These are phyloP conservation scores for Hamamelis virginiana DNA, from an alignment of 164 flowering plant genomes.

Conservation along the genomic window DNA sequence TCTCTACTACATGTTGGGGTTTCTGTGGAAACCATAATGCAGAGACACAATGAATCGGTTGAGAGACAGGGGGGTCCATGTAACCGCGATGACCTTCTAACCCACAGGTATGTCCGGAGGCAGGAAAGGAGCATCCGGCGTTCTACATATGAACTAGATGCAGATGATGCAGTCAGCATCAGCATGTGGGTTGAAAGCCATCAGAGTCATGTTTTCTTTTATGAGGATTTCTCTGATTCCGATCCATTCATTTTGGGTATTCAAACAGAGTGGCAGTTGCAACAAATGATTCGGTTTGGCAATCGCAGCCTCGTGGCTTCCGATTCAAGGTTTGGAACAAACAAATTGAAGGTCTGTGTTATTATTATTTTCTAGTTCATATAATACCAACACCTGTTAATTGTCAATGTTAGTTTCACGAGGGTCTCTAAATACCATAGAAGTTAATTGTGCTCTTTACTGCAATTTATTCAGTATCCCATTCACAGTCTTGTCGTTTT, in stretches of 20 bases:
- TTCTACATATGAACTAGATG: constrained; percentile 71
- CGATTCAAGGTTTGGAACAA: constrained; percentile 86
- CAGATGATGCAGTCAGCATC: constrained; percentile 78
- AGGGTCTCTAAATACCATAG: constrained; percentile 4
- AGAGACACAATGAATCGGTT: constrained; percentile 81
- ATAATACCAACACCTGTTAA: neutral
- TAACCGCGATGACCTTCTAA: constrained; percentile 91
- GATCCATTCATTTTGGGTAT: constrained; percentile 80
- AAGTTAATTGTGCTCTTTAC: constrained; percentile 24
- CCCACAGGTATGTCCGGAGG: constrained; percentile 84
- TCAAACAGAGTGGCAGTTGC: constrained; percentile 99
- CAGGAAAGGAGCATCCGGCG: constrained; percentile 88
- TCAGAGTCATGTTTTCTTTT: constrained; percentile 72
- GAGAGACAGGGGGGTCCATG: constrained; percentile 87
- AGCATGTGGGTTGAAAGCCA: constrained; percentile 84
- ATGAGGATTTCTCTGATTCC: constrained; percentile 76
- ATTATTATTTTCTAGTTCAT: neutral
- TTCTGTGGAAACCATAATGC: constrained; percentile 96
- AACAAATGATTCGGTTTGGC: constrained; percentile 94
- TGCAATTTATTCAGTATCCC: constrained; percentile 55
- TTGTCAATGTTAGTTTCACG: constrained; percentile 3
- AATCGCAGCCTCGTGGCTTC: constrained; percentile 75
- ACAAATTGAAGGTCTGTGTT: constrained; percentile 76
- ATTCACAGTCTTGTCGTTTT: constrained; percentile 88
- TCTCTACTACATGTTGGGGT: constrained; percentile 91